Evolutionary conservation across 805 yeast genomes (phyloP).

Genomic region (Scheffersomyces lignosus): DNA sequence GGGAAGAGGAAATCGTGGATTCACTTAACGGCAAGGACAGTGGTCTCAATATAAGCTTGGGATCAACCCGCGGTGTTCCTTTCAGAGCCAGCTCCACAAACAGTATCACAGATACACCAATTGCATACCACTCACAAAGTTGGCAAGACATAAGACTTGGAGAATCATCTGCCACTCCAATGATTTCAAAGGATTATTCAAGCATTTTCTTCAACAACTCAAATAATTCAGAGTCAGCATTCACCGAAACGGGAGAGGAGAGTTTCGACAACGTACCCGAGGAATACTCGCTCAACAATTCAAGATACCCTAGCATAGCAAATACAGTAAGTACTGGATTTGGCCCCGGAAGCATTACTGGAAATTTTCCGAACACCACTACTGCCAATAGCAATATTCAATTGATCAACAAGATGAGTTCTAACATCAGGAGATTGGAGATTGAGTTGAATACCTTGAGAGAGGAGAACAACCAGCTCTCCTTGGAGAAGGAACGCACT

Average conservation of each 20-base stretch:
- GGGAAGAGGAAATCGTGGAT: not conserved
- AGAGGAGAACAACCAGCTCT: slow-evolving; percentile 59
- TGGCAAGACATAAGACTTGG: slow-evolving; percentile 38
- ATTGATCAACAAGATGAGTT: slow-evolving; percentile 69
- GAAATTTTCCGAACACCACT: slow-evolving; percentile 12
- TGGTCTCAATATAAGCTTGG: slow-evolving; percentile 1
- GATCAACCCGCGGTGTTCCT: slow-evolving; percentile 1
- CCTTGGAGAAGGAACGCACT: slow-evolving; percentile 60
- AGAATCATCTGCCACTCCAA: slow-evolving; percentile 51
- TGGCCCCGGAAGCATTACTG: slow-evolving; percentile 5
- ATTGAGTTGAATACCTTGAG: slow-evolving; percentile 66
- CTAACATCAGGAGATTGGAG: slow-evolving; percentile 77
- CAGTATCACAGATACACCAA: slow-evolving; percentile 5
- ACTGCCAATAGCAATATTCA: slow-evolving; percentile 45
- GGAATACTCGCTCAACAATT: slow-evolving; percentile 6
- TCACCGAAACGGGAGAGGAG: slow-evolving; percentile 13
- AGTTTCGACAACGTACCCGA: slow-evolving; percentile 5
- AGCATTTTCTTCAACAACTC: slow-evolving; percentile 5
- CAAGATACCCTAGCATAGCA: not conserved
- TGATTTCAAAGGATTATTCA: slow-evolving; percentile 6
- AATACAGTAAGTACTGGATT: not conserved
- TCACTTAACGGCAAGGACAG: not conserved
- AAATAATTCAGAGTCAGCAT: slow-evolving; percentile 15
- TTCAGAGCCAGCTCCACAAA: slow-evolving; percentile 1
- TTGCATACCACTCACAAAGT: not conserved